A percentile compares a stretch with the other conserved stretches of the same genome.
phyloP scores from a whole-genome alignment of 2,329 filamentous ascomycete species.

The Trichophyton rubrum region DNA sequence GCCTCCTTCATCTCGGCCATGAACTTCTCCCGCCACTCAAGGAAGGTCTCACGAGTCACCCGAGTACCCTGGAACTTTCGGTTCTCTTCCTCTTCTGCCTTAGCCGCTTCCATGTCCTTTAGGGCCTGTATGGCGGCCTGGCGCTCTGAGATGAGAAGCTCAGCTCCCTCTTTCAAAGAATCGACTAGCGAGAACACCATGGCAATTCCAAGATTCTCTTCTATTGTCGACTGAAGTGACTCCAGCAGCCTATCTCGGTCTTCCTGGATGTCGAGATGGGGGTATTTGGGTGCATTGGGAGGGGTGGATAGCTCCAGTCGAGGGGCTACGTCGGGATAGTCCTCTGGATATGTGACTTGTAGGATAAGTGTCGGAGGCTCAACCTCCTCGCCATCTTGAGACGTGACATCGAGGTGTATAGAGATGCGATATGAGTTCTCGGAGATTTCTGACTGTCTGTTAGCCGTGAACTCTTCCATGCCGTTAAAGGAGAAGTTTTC shows the following conservation, averaged over 20 bases:
- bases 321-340: conserved; percentile 80
- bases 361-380: conserved; percentile 62
- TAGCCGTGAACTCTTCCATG: neutral
- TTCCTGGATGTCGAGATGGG: conserved; percentile 63
- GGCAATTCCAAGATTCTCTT: conserved; percentile 91
- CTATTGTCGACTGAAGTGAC: conserved; percentile 59
- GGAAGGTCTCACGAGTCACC: conserved; percentile 76
- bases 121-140: conserved; percentile 48
- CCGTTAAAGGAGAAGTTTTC: neutral
- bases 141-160: conserved; percentile 66
- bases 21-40: conserved; percentile 71
- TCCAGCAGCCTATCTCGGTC: conserved; percentile 66
- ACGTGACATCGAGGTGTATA: conserved; percentile 64
- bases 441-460: conserved; percentile 57
- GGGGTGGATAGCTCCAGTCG: conserved; percentile 65
- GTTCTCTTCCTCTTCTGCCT: conserved; percentile 79
- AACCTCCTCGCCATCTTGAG: conserved; percentile 48
- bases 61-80: conserved; percentile 85
- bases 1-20: conserved; percentile 66
- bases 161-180: conserved; percentile 79
- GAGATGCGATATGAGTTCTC: conserved; percentile 80
- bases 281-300: conserved; percentile 56
- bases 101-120: conserved; percentile 42
- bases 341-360: conserved; percentile 75
- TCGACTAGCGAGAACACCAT: conserved; percentile 93